phyloP scores from a whole-genome alignment of 805 yeast species.

The Cyberlindnera mrakii region DNA sequence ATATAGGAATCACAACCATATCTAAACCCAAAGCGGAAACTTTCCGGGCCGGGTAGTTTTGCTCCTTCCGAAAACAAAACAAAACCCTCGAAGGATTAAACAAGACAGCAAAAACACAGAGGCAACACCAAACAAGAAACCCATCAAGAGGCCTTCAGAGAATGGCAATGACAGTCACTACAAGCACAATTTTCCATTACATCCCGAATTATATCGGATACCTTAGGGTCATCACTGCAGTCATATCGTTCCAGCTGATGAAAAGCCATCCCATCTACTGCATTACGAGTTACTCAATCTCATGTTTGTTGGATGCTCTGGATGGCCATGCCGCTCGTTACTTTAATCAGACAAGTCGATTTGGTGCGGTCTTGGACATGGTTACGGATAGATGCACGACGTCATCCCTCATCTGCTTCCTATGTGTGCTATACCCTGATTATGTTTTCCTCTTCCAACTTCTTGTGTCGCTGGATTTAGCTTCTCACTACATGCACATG shows the following conservation, averaged over 20 bases:
- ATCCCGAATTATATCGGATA: conserved; percentile 93
- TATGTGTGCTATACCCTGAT: conserved; percentile 73
- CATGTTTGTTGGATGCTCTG: conserved; percentile 90
- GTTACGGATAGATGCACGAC: conserved; percentile 98
- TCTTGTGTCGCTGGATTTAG: conserved; percentile 76
- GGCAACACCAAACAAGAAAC: too few relatives aligned
- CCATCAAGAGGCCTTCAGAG: too few relatives aligned
- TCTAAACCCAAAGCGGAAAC: too few relatives aligned
- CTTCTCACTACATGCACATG: conserved; percentile 98
- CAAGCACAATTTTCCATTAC: conserved; percentile 60
- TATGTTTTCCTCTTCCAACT: conserved; percentile 63
- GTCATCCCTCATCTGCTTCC: conserved; percentile 81
- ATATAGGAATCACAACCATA: too few relatives aligned
- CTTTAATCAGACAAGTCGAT: conserved; percentile 80
- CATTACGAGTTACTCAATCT: conserved; percentile 69
- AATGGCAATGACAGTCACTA: conserved; percentile 23
- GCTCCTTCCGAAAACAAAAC: too few relatives aligned
- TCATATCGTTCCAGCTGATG: conserved; percentile 79
- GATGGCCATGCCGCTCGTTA: conserved; percentile 95
- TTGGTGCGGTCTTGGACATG: conserved; percentile 98
- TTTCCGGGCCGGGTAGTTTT: too few relatives aligned
- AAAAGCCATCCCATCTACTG: conserved; percentile 76
- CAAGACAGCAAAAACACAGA: too few relatives aligned
- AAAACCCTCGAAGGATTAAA: too few relatives aligned
- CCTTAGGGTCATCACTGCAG: conserved; percentile 72